Percentiles rank a stretch among this genome's conserved stretches.
Conservation (phyloP, 2,329 filamentous ascomycete species). For the Ploettnerulaceae sp. region DNA sequence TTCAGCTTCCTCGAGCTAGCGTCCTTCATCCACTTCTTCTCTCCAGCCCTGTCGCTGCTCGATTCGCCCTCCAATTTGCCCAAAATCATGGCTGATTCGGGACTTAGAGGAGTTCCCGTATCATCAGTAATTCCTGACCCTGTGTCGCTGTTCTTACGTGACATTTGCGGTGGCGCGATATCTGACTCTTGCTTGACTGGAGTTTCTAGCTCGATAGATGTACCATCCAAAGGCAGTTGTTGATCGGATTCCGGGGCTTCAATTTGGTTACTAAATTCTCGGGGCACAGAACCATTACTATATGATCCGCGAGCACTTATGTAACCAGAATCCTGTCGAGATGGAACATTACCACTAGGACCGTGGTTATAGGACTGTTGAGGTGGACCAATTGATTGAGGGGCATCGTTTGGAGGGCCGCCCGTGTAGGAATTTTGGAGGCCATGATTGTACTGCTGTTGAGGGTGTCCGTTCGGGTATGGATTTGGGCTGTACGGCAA, state of each 20-base stretch:
- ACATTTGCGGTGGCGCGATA: not conserved
- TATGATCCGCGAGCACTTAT: slow-evolving; percentile 28
- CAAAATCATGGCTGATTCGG: slow-evolving; percentile 30
- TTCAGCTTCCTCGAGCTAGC: slow-evolving; percentile 35
- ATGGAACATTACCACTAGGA: slow-evolving; percentile 11
- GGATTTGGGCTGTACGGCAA: not conserved
- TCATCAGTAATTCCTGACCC: not conserved
- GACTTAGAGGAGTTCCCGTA: slow-evolving; percentile 23
- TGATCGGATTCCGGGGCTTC: not conserved
- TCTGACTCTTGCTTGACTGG: not conserved
- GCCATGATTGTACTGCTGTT: slow-evolving; percentile 7
- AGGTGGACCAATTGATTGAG: slow-evolving; percentile 5
- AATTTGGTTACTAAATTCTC: slow-evolving; percentile 13
- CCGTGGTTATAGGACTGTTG: slow-evolving; percentile 13
- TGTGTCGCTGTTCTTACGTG: slow-evolving; percentile 3
- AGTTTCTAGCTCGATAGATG: not conserved
- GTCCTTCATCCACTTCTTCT: slow-evolving; percentile 27
- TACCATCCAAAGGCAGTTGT: not conserved
- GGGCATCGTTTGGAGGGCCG: slow-evolving; percentile 1
- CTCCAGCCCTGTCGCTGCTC: slow-evolving; percentile 15
- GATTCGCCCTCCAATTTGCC: slow-evolving; percentile 22
- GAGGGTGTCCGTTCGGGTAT: slow-evolving; percentile 1
- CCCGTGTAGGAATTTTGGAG: slow-evolving; percentile 1
- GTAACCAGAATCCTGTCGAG: slow-evolving; percentile 33
- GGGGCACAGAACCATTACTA: slow-evolving; percentile 21